Conservation (phyloP, 169 alveolate species). For the Perkinsus olseni region DNA sequence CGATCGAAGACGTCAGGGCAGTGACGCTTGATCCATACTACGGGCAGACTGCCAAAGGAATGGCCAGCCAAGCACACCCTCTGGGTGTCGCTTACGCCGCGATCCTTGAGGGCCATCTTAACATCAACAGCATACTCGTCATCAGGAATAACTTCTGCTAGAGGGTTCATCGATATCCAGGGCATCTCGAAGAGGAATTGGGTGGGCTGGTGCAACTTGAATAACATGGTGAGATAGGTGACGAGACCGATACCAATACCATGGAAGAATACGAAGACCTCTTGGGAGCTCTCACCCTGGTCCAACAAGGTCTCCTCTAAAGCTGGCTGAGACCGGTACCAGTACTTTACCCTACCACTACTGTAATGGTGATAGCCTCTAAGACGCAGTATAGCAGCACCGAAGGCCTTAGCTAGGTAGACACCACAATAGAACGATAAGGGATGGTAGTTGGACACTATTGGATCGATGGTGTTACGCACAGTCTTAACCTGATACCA, state of each 20-base stretch:
- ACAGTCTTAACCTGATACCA: background rate
- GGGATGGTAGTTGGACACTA: background rate
- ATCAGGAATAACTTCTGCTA: background rate
- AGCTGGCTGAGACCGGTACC: background rate
- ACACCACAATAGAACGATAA: background rate
- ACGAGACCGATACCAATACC: background rate
- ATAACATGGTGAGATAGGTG: background rate
- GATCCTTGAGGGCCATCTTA: background rate
- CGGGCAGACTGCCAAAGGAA: background rate
- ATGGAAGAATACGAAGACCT: background rate
- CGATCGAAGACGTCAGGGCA: background rate
- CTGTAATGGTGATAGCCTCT: background rate
- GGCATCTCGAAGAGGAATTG: background rate
- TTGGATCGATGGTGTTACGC: background rate
- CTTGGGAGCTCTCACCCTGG: background rate
- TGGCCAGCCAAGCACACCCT: background rate
- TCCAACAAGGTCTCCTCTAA: background rate
- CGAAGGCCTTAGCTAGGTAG: background rate
- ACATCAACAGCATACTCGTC: background rate
- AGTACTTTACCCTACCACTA: background rate
- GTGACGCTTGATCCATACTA: background rate
- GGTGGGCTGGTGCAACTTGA: background rate
- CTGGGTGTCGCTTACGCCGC: background rate
- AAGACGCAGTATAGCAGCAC: background rate
- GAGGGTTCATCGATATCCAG: background rate